Conservation (phyloP, 2,329 filamentous ascomycete genomes). For the Fusarium acutatum region DNA sequence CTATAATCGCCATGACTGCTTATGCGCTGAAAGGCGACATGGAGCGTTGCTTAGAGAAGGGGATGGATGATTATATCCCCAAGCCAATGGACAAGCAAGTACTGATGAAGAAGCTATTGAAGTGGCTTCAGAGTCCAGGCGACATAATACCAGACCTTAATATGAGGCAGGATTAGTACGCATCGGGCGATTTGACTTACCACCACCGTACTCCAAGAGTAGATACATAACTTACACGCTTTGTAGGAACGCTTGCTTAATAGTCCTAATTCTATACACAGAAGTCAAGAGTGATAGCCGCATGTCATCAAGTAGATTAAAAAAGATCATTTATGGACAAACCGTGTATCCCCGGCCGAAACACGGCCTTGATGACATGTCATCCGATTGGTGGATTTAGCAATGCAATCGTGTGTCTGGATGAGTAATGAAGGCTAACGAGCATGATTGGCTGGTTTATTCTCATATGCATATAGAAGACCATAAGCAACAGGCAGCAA, state of each 20-base stretch:
- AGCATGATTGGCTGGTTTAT: not conserved
- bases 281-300: fast-evolving
- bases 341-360: no score
- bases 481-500: not conserved
- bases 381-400: not conserved
- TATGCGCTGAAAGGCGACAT: conserved; percentile 2
- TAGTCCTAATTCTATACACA: fast-evolving
- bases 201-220: fast-evolving
- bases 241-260: not conserved
- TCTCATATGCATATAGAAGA: not conserved
- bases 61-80: conserved; percentile 1
- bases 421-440: not conserved
- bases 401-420: not conserved
- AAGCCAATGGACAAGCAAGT: conserved; percentile 3
- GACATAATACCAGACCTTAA: no score
- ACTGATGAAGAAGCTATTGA: not conserved
- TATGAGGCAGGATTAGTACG: fast-evolving
- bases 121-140: not conserved
- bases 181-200: no score
- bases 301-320: not conserved
- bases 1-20: conserved; percentile 3
- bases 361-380: not conserved
- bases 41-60: conserved; percentile 1
- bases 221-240: not conserved
- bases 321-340: not conserved